Evolutionary conservation across 2,329 filamentous ascomycete genomes (phyloP), one percentile per base, ranked within the genome.

Genomic region (Xylaria sp.): DNA sequence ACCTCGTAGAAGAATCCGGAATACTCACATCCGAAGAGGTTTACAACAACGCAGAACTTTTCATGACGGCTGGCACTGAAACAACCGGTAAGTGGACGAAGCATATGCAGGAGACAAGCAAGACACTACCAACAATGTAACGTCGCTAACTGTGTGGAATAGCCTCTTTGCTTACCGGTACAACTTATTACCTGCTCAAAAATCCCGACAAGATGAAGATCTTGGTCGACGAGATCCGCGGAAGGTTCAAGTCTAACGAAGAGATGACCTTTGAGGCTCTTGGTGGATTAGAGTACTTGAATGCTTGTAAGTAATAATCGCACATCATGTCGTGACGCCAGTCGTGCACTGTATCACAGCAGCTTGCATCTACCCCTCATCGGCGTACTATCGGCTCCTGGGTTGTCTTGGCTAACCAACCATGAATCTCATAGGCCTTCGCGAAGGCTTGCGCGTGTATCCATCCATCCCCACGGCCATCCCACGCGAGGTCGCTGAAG

Each of bases 251-350:
- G 34, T 68, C 48, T 6, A 58, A 65, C 12, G 64, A 73, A 4
- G 76, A 80, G 1, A 78, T 81, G 3, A 72, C 50, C 13, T 66
- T 76, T 9, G 73, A 74, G n/a, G 56, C 60, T 8, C 68, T 75
- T 2, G 60, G 64, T 3, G 59, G 61, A 25, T 63, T 76, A n/a
- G 64, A 70, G 36, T 77, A 76, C 41, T 28, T 76, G n/a, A 76
- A 75, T n/a, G 75, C 74, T 10, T 70, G 67, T 67, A 67, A 8
- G 65, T 43, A 18, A 20, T 36, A 1, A 12, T 32, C 1, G 9
- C 18, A 60, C 9, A 34, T 13, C 20, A n/a, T 41, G 9, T 46
- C 18, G 23, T 23, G 56, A 7, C 41, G 23, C 15, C 28, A 25
- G 12, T 12, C 12, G 13, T 58, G 28, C 15, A n/a, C 15, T 48